Percentiles rank a stretch among this genome's conserved stretches.
phyloP scores from a whole-genome alignment of 768 basidiomycete species.

The Serendipita sp. region DNA sequence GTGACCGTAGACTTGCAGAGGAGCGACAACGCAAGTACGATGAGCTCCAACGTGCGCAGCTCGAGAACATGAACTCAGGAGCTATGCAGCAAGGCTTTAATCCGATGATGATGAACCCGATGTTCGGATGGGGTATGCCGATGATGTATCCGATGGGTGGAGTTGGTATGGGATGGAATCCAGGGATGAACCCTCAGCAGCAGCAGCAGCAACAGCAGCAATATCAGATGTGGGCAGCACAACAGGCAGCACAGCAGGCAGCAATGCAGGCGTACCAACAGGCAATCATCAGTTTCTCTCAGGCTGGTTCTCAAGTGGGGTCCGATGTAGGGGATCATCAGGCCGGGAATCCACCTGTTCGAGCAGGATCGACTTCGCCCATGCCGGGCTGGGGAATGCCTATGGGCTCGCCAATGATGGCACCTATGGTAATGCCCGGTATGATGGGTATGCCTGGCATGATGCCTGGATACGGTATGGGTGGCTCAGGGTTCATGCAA shows the following conservation, averaged over 20 bases:
- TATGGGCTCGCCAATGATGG: conserved; percentile 5
- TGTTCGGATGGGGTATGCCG: conserved; percentile 27
- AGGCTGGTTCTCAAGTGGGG: conserved; percentile 16
- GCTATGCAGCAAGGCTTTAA: conserved; percentile 44
- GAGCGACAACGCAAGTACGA: conserved; percentile 87
- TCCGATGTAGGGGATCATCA: conserved; percentile 11
- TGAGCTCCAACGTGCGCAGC: conserved; percentile 73
- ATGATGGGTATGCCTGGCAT: conserved; percentile 1
- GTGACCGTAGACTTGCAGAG: conserved; percentile 82
- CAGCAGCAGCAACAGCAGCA: conserved; percentile 29
- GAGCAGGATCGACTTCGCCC: conserved; percentile 8
- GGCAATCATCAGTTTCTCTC: conserved; percentile 19
- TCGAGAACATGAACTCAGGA: conserved; percentile 71
- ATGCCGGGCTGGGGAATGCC: conserved; percentile 11
- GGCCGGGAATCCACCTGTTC: conserved; percentile 3
- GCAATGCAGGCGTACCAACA: conserved; percentile 36
- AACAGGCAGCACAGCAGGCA: conserved; percentile 50
- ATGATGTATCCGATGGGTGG: conserved; percentile 26
- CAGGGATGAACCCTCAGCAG: conserved; percentile 22
- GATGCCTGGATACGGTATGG: not conserved
- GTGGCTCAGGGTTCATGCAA: conserved; percentile 4
- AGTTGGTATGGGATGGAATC: conserved; percentile 24
- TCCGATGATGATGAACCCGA: conserved; percentile 51
- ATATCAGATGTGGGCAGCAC: conserved; percentile 70
- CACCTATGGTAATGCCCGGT: conserved; percentile 11